Base-by-base conservation (phyloP, 148 eudicot genomes). In the Rhododendron molle region DNA sequence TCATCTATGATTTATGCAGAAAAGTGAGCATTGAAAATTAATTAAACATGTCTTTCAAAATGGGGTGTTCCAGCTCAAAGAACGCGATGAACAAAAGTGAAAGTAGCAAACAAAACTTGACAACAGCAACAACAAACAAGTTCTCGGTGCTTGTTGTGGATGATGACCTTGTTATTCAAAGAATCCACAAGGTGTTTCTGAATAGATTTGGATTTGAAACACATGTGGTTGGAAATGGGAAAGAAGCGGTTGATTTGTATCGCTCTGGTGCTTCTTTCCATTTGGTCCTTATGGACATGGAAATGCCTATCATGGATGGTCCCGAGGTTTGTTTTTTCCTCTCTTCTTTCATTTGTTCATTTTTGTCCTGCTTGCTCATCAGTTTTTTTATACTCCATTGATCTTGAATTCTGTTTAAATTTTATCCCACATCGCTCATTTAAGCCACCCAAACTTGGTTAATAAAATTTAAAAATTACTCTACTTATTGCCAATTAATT, bases 221-320 rank as follows among this genome's bases (percentile, higher is more conserved):
- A 47, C 81, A 47, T 44, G 76, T 82, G 44, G 88, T 78, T 0
- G 84, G 52, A 76, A 86, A 86, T 86, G 88, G 88, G 20, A 86
- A 86, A 86, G 88, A 82, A 82, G 88, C 85, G 6, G 85, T 86
- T 62, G 85, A 82, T 40, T 60, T 86, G 77, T 76, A 58, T 58
- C 82, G 20, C 21, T 49, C 76, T 8, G 88, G 88, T 3, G 85
- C 88, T 56, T 82, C 81, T 43, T 86, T 86, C 82, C 81, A 76
- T 76, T 62, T 86, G 34, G 82, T 86, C 54, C 88, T 86, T 78
- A 86, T 86, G 88, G 88, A 86, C 85, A 74, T 56, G 88, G 88
- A 86, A 62, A 86, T 86, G 88, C 88, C 88, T 21, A 9, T 86
- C 88, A 86, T 86, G 88, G 88, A 86, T 76, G 88, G 88, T 58